A percentile compares a stretch with the other conserved stretches of the same genome.
Evolutionary conservation across 192 early-diverging fungal species (phyloP).

Genomic region (Funneliformis mosseae): DNA sequence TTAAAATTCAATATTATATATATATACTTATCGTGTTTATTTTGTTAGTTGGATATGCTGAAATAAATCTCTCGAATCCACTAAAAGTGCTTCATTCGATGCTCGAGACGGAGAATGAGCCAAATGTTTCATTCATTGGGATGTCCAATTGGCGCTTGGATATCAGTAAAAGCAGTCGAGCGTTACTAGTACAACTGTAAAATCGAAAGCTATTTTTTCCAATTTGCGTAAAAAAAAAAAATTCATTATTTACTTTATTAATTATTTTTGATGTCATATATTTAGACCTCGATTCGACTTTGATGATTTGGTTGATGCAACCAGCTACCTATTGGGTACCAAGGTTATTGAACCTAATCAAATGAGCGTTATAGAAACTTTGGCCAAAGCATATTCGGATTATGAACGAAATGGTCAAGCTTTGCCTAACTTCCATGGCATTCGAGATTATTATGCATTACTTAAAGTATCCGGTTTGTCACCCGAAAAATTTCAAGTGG

Average conservation of each 20-base stretch:
- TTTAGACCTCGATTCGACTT: not conserved
- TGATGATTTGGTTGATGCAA: not conserved
- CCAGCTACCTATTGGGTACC: not conserved
- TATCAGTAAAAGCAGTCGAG: slow-evolving; percentile 29
- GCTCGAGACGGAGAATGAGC: slow-evolving; percentile 17
- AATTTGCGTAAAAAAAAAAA: too few relatives aligned
- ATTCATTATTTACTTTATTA: too few relatives aligned
- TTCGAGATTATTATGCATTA: not conserved
- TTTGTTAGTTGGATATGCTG: slow-evolving; percentile 1
- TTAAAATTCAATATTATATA: too few relatives aligned
- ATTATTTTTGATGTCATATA: too few relatives aligned
- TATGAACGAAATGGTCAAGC: not conserved
- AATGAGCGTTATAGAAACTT: not conserved
- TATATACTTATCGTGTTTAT: not conserved
- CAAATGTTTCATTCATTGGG: slow-evolving; percentile 22
- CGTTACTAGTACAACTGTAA: slow-evolving; percentile 23
- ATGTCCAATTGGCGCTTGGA: slow-evolving; percentile 34
- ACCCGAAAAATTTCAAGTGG: not conserved
- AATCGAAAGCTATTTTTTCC: too few relatives aligned
- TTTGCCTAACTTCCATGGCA: slow-evolving; percentile 28
- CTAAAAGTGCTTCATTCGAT: slow-evolving; percentile 31
- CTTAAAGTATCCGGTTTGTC: not conserved
- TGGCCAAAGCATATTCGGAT: not conserved
- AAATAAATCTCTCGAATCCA: slow-evolving; percentile 19
- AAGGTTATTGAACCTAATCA: not conserved